A percentile compares a stretch with the other conserved stretches of the same genome.
Evolutionary conservation across 2,329 filamentous ascomycete species (phyloP).

Genomic region (Claviceps citrina): DNA sequence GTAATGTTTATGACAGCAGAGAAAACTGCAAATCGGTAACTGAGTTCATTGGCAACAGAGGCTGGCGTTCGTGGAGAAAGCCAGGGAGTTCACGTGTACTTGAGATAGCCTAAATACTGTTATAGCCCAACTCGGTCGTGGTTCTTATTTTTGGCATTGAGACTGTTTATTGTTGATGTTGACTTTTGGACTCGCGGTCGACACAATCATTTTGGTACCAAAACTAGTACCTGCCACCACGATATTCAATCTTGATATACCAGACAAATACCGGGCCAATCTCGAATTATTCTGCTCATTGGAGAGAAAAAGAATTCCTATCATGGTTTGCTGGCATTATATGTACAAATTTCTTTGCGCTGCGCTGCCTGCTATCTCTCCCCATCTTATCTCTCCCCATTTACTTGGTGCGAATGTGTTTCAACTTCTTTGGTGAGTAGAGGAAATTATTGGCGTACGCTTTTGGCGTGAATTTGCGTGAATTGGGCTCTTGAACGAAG

Average conservation of each 20-base stretch:
- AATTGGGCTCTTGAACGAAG: slow-evolving; percentile 93
- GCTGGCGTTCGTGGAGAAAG: not conserved
- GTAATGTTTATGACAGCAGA: not conserved
- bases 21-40: not conserved
- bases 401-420: slow-evolving; percentile 71
- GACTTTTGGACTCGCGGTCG: not conserved
- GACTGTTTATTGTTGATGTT: not conserved
- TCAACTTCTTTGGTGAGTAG: slow-evolving; percentile 72
- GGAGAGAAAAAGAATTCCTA: not conserved
- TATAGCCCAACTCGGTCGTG: not conserved
- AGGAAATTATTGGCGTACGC: slow-evolving; percentile 95
- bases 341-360: not conserved
- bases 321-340: not conserved
- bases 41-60: not conserved
- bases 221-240: not conserved
- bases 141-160: too few relatives aligned
- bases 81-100: not conserved
- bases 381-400: slow-evolving; percentile 19
- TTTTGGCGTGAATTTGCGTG: slow-evolving; percentile 74
- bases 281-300: not conserved
- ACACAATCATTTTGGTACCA: too few relatives aligned
- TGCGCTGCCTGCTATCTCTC: too few relatives aligned
- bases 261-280: not conserved
- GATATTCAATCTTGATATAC: not conserved
- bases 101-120: not conserved